These are phyloP conservation scores for Ophiostoma angusticollis DNA, from an alignment of 2,329 filamentous ascomycete species.

Conservation along the genomic window DNA sequence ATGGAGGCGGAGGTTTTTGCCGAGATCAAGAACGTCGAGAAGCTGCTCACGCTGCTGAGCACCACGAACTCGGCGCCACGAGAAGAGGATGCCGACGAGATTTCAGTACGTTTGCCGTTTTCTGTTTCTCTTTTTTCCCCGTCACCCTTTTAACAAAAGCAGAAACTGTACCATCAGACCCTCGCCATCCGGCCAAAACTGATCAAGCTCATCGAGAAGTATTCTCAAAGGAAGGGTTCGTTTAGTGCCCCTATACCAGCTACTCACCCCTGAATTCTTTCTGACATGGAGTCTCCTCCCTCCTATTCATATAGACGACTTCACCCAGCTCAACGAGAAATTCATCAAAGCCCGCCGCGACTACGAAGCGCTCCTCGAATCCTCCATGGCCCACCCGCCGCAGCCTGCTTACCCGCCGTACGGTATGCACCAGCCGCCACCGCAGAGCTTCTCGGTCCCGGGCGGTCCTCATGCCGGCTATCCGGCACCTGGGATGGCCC, in stretches of 20 bases:
- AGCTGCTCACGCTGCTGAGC: slow-evolving; percentile 76
- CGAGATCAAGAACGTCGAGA: slow-evolving; percentile 52
- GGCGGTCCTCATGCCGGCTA: slow-evolving; percentile 19
- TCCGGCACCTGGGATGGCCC: slow-evolving; percentile 30
- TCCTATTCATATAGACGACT: slow-evolving; percentile 57
- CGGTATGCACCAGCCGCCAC: slow-evolving; percentile 37
- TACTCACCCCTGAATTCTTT: slow-evolving; percentile 17
- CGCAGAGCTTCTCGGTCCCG: slow-evolving; percentile 31
- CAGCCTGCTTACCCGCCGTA: slow-evolving; percentile 65
- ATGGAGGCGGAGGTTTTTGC: slow-evolving; percentile 69
- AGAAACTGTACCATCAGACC: slow-evolving; percentile 82
- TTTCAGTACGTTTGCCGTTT: slow-evolving; percentile 47
- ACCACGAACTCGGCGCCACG: slow-evolving; percentile 68
- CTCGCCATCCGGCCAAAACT: slow-evolving; percentile 89
- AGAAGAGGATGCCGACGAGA: slow-evolving; percentile 92
- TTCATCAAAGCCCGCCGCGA: slow-evolving; percentile 97
- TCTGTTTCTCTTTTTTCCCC: background rate
- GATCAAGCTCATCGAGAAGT: slow-evolving; percentile 96
- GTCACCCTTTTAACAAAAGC: background rate
- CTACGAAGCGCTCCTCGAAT: slow-evolving; percentile 90
- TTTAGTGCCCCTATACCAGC: background rate
- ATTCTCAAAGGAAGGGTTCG: slow-evolving; percentile 94
- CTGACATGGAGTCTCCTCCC: background rate
- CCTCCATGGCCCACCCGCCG: slow-evolving; percentile 90
- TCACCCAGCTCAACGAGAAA: slow-evolving; percentile 96